These are phyloP conservation scores for Verticillium nonalfalfae DNA, from an alignment of 2,329 filamentous ascomycete genomes.

Conservation along the genomic window DNA sequence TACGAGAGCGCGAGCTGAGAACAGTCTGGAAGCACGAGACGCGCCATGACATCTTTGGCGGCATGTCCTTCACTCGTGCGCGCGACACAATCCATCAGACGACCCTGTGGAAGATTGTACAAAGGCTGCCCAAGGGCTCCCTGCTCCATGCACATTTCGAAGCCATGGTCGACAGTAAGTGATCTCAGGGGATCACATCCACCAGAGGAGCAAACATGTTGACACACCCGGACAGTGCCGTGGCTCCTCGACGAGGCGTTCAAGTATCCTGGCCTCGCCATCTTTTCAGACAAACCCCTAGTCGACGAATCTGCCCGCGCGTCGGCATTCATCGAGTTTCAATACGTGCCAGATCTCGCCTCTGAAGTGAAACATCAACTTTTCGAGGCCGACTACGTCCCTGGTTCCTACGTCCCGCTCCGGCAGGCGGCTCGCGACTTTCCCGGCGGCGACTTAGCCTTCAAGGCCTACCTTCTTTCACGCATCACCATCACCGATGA, in stretches of 20 bases:
- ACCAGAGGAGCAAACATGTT: not conserved
- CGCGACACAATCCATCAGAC: slow-evolving; percentile 72
- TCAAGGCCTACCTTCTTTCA: not conserved
- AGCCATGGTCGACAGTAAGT: slow-evolving; percentile 62
- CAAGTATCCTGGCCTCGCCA: not conserved
- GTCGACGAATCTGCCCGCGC: not conserved
- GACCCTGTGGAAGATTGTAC: slow-evolving; percentile 70
- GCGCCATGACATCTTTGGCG: slow-evolving; percentile 20
- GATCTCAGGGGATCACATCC: not conserved
- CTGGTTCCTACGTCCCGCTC: slow-evolving; percentile 46
- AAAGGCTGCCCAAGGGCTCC: slow-evolving; percentile 74
- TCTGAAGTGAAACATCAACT: not conserved
- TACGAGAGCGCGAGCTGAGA: slow-evolving; percentile 65
- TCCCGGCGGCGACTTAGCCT: slow-evolving; percentile 42
- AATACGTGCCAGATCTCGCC: not conserved
- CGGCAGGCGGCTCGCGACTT: slow-evolving; percentile 59
- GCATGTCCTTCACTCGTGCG: slow-evolving; percentile 79
- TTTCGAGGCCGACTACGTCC: slow-evolving; percentile 41
- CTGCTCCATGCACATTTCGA: slow-evolving; percentile 75
- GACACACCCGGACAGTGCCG: not conserved
- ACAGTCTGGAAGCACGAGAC: slow-evolving; percentile 67
- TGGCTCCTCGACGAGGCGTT: not conserved
- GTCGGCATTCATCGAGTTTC: not conserved
- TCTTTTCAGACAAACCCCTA: not conserved
- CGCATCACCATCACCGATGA: not conserved